phyloP scores from a whole-genome alignment of 805 yeast species.

The Henningerozyma blattae region DNA sequence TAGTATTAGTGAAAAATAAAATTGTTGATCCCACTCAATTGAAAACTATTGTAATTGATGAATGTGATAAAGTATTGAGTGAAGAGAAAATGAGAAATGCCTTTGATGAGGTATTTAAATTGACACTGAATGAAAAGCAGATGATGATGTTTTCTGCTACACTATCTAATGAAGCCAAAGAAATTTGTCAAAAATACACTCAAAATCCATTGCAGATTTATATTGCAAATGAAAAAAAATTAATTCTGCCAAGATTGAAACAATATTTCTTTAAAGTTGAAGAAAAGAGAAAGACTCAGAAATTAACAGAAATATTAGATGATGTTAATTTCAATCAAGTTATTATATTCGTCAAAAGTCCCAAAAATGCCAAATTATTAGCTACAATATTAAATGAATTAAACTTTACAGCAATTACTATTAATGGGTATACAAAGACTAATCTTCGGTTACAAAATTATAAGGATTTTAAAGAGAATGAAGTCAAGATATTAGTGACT shows the following conservation, averaged over 20 bases:
- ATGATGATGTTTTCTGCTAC: constrained; percentile 99
- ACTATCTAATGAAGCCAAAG: constrained; percentile 84
- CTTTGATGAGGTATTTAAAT: constrained; percentile 94
- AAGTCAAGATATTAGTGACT: constrained; percentile 96
- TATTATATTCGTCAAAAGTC: constrained; percentile 86
- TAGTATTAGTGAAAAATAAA: constrained; percentile 88
- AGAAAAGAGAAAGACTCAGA: constrained; percentile 88
- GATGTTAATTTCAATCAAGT: constrained; percentile 96
- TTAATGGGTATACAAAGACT: constrained; percentile 90
- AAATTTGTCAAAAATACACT: constrained; percentile 95
- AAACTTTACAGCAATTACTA: constrained; percentile 94
- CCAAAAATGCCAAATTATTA: constrained; percentile 84
- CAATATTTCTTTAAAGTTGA: constrained; percentile 85
- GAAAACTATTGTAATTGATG: constrained; percentile 92
- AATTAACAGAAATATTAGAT: constrained; percentile 84
- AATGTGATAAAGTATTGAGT: constrained; percentile 97
- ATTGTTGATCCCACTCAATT: constrained; percentile 75
- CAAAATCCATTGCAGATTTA: constrained; percentile 95
- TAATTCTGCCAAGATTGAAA: constrained; percentile 95
- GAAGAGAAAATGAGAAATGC: constrained; percentile 91
- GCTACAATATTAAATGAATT: constrained; percentile 81
- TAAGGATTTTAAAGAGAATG: constrained; percentile 93
- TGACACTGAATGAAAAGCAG: constrained; percentile 96
- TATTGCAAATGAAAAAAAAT: constrained; percentile 95
- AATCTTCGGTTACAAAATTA: constrained; percentile 97